Base-by-base conservation (phyloP, 768 basidiomycete species). In the Hygrocybe coccinea region DNA sequence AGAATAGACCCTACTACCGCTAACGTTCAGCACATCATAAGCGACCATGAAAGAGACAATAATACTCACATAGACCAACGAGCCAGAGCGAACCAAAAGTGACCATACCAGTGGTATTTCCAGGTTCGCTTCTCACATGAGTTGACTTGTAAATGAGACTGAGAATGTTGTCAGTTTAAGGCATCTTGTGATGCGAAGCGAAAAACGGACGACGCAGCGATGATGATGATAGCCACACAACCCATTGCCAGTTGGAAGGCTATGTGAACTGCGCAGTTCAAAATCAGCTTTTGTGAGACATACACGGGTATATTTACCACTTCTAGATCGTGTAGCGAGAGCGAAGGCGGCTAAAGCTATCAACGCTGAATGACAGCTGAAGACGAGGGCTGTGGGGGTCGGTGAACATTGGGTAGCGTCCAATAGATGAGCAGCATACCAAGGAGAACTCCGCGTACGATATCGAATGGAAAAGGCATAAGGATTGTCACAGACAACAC, bases 1-100 rank as follows among this genome's bases (percentile, higher is more conserved):
- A 60, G 56, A 22, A 60, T 22, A 5, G 24, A 64, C 56, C 29
- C 59, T 22, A 59, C 68, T 69, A 29, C n/a, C 7, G 14, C 6
- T 11, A 36, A 5, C 22, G 2, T 10, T 37, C 48, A 24, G 35
- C 15, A 25, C 15, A 35, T 7, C 36, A 3, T 22, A 35, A 41
- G n/a, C 24, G 35, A 44, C 19, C 2, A 1, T 38, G 3, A 8
- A 19, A 47, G 12, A 52, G 8, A 2, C 22, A 2, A 50, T 35
- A 10, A 34, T 37, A 52, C 61, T 54, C 33, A 60, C 61, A 51
- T 7, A 64, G 49, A 37, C 38, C 55, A 9, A 54, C 21, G 7
- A 54, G 41, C 37, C 36, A 55, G 24, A 60, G 15, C 11, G 56
- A 34, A 35, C 51, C 50, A 24, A 62, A 64, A 7, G 59, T 60